Evolutionary conservation across 306 rosid genomes (phyloP).

Genomic region (Medicago truncatula): DNA sequence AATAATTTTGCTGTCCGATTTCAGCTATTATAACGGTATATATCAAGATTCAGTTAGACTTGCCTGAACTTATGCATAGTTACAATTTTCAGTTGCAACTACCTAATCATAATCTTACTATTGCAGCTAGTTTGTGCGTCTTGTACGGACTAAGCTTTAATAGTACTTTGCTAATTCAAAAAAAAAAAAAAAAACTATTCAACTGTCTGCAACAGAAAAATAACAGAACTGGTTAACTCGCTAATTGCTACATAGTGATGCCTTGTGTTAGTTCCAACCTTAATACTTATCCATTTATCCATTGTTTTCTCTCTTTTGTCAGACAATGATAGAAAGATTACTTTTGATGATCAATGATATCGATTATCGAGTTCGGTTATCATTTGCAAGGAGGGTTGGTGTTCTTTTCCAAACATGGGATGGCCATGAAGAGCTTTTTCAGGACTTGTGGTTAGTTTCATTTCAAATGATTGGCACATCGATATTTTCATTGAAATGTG

Average conservation of each 20-base stretch:
- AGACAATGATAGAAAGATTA: conserved; percentile 78
- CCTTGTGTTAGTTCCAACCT: conserved; percentile 14
- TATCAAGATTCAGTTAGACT: not conserved
- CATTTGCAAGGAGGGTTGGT: conserved; percentile 69
- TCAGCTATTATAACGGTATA: not conserved
- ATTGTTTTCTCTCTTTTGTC: conserved; percentile 36
- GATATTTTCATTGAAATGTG: conserved; percentile 2
- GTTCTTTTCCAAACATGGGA: conserved; percentile 97
- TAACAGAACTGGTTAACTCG: not conserved
- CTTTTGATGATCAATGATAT: conserved; percentile 75
- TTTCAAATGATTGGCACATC: conserved; percentile 10
- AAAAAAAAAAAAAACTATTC: not conserved
- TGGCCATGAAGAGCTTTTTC: conserved; percentile 89
- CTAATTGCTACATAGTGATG: conserved; percentile 1
- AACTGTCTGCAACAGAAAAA: not conserved
- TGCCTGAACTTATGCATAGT: not conserved
- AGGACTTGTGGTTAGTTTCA: conserved; percentile 81
- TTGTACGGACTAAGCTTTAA: no score
- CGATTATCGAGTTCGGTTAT: conserved; percentile 87
- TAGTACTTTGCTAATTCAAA: no score
- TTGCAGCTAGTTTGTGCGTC: not conserved
- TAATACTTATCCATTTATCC: conserved; percentile 19
- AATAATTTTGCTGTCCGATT: not conserved
- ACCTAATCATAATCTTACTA: not conserved
- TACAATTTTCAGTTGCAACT: conserved; percentile 4